Base-by-base conservation (phyloP, 495 filamentous ascomycete genomes). In the Penicillium flavigenum region DNA sequence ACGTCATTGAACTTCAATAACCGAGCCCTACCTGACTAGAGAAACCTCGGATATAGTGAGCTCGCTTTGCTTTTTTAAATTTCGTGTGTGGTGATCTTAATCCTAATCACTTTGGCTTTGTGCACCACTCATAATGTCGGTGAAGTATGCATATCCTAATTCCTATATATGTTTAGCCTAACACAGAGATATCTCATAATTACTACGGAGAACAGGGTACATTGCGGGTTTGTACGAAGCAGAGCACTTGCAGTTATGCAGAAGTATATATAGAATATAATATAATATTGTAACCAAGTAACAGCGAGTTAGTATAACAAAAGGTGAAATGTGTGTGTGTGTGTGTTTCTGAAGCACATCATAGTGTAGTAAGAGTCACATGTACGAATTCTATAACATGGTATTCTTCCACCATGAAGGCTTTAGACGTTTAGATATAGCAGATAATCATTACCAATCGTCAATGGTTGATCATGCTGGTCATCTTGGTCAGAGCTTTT, bases 401-500 rank as follows among this genome's bases (percentile, higher is more conserved):
- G 5, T 38, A n/a, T 38, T 5, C 10, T 34, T 38, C 14, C 6
- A 4, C 34, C 14, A 38, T 38, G 14, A 7, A 38, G 5, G 2
- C 34, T 36, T 16, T 36, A 12, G 4, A 16, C 5, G 14, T 38
- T 38, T 2, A n/a, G 14, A 38, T 14, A 34, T 34, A 43, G n/a
- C 32, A 36, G 3, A 10, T 14, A 42, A 45, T 44, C 14, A 24
- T 22, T 26, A 17, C 27, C 27, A 26, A 45, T 34, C 17, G 11
- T 19, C 36, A 48, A 3, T 14, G 36, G 11, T 31, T 31, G 29
- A 6, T 34, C 31, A 34, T 36, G 12, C 20, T n/a, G 17, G 24
- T 54, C 50, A 45, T 44, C 14, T 27, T 36, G 31, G 42, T 46
- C 52, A 46, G 17, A 47, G 52, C 52, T 24, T 45, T 54, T 45